Percentiles rank a stretch among this genome's conserved stretches.
phyloP scores from a whole-genome alignment of 2,329 filamentous ascomycete genomes.

The Trichoderma sp. region DNA sequence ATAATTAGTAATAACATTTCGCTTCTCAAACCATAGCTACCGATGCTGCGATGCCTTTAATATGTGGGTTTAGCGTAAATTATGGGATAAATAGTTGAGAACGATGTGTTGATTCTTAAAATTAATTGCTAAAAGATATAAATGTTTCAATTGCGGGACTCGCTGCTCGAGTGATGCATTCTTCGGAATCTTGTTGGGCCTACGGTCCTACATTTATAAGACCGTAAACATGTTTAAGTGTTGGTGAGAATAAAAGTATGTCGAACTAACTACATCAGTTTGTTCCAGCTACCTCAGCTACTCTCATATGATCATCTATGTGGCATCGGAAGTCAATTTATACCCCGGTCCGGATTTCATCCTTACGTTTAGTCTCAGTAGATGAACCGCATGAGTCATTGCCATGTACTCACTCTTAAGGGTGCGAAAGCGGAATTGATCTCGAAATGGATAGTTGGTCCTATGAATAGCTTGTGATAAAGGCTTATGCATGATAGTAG shows the following conservation, averaged over 20 bases:
- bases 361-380: background rate
- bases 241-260: background rate
- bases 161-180: background rate
- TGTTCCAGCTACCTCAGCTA: background rate
- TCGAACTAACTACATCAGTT: background rate
- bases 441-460: background rate
- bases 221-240: background rate
- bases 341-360: background rate
- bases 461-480: background rate
- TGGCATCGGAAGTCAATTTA: background rate
- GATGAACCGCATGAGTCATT: background rate
- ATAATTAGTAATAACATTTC: background rate
- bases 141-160: no score
- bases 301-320: background rate
- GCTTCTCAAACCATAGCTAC: background rate
- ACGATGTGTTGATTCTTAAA: background rate
- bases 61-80: background rate
- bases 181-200: background rate
- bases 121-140: no score
- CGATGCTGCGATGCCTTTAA: background rate
- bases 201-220: background rate
- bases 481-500: background rate
- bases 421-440: background rate
- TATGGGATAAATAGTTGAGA: background rate
- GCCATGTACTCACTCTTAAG: background rate